phyloP scores from a whole-genome alignment of 164 flowering plant genomes.

The Tetrastigma voinierianum region DNA sequence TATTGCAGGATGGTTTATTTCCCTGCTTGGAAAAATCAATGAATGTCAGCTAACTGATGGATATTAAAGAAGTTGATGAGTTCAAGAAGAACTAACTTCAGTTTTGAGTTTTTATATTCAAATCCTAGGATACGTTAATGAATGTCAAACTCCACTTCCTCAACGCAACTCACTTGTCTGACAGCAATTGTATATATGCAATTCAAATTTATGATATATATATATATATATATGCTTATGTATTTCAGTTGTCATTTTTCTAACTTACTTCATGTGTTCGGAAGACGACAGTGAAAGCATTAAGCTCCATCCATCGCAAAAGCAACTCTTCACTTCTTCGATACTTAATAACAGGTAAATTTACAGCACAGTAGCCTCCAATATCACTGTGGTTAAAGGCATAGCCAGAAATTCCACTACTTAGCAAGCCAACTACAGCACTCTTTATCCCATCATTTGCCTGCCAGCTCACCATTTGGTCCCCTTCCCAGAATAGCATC shows the following conservation, averaged over 20 bases:
- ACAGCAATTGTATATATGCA: no score
- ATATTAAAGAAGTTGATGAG: no score
- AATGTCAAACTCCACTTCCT: no score
- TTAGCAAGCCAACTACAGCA: constrained; percentile 77
- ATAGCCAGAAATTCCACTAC: constrained; percentile 79
- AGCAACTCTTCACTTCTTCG: constrained; percentile 76
- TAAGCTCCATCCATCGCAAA: constrained; percentile 79
- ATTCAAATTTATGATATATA: no score
- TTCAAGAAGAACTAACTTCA: no score
- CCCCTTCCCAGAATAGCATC: constrained; percentile 89
- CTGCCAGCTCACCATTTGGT: constrained; percentile 96
- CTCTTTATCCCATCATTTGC: constrained; percentile 87
- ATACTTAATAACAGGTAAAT: constrained; percentile 64
- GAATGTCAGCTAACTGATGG: no score
- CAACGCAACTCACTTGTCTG: no score
- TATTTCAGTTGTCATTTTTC: constrained; percentile 3
- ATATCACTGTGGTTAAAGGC: constrained; percentile 86
- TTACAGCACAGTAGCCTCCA: constrained; percentile 88
- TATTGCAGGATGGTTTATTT: constrained; percentile 71
- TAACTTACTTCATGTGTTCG: constrained; percentile 79
- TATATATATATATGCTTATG: background rate
- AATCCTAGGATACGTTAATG: no score
- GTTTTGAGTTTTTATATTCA: no score
- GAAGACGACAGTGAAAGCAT: constrained; percentile 74
- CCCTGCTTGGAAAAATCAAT: constrained; percentile 42